phyloP scores from a whole-genome alignment of 164 flowering plant genomes.

The Vitis cinerea region DNA sequence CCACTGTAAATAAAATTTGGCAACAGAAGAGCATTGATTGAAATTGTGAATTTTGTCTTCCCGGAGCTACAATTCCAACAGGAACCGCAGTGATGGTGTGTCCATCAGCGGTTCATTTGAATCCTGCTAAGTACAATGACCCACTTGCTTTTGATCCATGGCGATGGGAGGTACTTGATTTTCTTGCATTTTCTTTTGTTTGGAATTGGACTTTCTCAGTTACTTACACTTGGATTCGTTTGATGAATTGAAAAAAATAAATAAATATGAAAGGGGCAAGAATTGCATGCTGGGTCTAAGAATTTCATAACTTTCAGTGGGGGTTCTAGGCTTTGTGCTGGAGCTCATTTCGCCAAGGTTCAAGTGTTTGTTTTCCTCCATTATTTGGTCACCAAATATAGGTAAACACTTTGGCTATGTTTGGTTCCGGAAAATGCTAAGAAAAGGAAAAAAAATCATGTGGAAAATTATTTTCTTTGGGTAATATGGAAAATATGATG shows the following conservation, averaged over 20 bases:
- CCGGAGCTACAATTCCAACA: slow-evolving; percentile 14
- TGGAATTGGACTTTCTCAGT: too few relatives aligned
- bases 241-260: too few relatives aligned
- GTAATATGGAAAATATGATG: too few relatives aligned
- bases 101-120: slow-evolving; percentile 8
- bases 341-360: slow-evolving; percentile 3
- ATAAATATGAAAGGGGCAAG: neutral
- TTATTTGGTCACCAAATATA: neutral
- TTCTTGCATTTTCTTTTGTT: neutral
- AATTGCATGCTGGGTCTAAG: neutral
- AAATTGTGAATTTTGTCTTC: neutral
- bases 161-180: slow-evolving; percentile 5
- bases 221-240: too few relatives aligned
- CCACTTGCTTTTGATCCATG: slow-evolving; percentile 16
- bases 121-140: slow-evolving; percentile 7
- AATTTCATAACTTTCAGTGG: neutral
- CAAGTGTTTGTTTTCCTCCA: slow-evolving; percentile 6
- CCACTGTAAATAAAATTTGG: too few relatives aligned
- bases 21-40: too few relatives aligned
- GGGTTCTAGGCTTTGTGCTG: slow-evolving; percentile 2
- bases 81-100: slow-evolving; percentile 11
- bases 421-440: too few relatives aligned
- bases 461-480: too few relatives aligned
- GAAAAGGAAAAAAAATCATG: too few relatives aligned
- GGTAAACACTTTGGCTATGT: too few relatives aligned